Evolutionary conservation across 768 basidiomycete genomes (phyloP), one percentile per base, ranked within the genome.

Genomic region (Lactifluus hygrophoroides): DNA sequence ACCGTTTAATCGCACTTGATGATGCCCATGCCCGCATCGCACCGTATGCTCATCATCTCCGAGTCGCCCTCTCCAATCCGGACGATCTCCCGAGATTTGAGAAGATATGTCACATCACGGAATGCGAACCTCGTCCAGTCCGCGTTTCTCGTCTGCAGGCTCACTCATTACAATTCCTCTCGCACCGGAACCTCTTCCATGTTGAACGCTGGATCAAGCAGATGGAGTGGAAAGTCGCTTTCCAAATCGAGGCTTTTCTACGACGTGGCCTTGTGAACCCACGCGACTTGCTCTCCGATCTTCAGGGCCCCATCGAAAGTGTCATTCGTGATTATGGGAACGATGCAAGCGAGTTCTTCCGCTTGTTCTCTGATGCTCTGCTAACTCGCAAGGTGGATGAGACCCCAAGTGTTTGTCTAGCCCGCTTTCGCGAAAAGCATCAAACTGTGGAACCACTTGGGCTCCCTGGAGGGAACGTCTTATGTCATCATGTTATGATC

Each of bases 221-320:
- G 13, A 75, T 84, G 40, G 73, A 77, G 14, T 90, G 86, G 86
- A 69, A 72, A 2, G 75, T 88, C 35, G 85, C 83, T 1, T 92
- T 90, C 67, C 90, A 93, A 68, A 71, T 90, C 38, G 88, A 88
- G 67, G 78, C 82, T 0, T 72, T 90, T 11, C 68, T 91, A 10
- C 80, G 74, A 30, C 86, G 86, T 58, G 78, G 79, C 0, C 69
- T 80, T 17, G 72, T 90, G 27, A 80, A 83, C 60, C 82, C 87
- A 0, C 69, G 69, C 10, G 85, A 88, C 43, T 50, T 91, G 1
- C 66, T 69, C n/a, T 44, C 70, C 8, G 64, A 69, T 10, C 70
- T 88, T 34, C 68, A 76, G n/a, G 73, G 75, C 1, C 66, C 65
- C 6, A 72, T 88, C 38, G 70, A 74, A 28, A 56, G 66, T 1